Conservation (phyloP, 495 filamentous ascomycete genomes). For the Tuber indicum region DNA sequence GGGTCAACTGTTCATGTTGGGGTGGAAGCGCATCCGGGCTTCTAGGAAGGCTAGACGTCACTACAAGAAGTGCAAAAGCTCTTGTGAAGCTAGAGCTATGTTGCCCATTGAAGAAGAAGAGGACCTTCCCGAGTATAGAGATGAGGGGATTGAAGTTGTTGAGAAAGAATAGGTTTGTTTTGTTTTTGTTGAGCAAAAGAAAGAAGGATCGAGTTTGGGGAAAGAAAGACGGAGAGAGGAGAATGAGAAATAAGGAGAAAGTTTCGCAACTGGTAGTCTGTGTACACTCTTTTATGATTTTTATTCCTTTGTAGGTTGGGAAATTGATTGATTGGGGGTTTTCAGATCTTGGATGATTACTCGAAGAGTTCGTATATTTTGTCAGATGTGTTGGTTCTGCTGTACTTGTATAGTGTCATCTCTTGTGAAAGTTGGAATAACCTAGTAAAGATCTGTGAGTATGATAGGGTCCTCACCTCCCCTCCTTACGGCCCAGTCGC, state of each 20-base stretch:
- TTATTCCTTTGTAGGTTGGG: background rate
- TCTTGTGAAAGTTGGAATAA: background rate
- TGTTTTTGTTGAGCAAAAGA: no score
- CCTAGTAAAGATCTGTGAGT: background rate
- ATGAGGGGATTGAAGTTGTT: constrained; percentile 16
- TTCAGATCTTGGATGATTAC: background rate
- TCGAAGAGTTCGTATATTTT: background rate
- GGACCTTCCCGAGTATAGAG: constrained; percentile 22
- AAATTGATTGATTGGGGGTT: background rate
- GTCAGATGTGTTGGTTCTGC: background rate
- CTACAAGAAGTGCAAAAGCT: background rate
- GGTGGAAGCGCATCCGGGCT: constrained; percentile 10
- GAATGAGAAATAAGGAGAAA: background rate
- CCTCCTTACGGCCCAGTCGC: background rate
- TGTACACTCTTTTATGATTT: background rate
- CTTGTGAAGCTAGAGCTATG: constrained; percentile 21
- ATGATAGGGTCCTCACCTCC: background rate
- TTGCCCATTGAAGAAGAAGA: constrained; percentile 17
- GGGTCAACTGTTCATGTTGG: constrained; percentile 13
- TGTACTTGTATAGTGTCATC: background rate
- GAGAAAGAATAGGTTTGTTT: constrained; percentile 26
- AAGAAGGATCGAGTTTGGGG: no score
- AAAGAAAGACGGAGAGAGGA: background rate
- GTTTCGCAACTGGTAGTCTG: background rate
- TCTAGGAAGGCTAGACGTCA: background rate